Evolutionary conservation across 2,329 filamentous ascomycete species (phyloP), one percentile per base, ranked within the genome.

Genomic region (Gremmenia infestans): DNA sequence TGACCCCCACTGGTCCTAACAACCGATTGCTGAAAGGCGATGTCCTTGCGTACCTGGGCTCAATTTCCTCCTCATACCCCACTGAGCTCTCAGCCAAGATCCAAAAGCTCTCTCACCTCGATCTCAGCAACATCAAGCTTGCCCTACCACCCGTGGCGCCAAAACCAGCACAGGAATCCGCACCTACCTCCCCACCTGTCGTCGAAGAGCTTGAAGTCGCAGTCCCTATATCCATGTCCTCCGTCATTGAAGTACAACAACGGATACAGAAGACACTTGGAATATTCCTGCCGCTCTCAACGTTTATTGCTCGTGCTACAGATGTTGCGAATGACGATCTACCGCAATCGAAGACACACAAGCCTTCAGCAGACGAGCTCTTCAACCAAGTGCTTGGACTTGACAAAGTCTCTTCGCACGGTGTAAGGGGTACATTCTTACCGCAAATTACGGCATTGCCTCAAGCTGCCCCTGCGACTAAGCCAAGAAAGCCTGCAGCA

Each of bases 11-110:
- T 19, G 94, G 94, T 23, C 94, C 94, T 32, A 86, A 86, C 67
- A 91, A 92, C 56, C 86, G 94, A 59, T 78, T 99, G 53, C 81
- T 99, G 60, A 99, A 99, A 80, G 94, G 94, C 54, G 94, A 99
- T 70, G 87, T 99, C 6, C 83, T 99, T 53, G 92, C 91, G 48
- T 94, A 93, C 72, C 74, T 97, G 15, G 94, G 94, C 60, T 78
- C 80, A 64, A 90, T 97, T 67, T 78, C 86, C 58, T 77, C 85
- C 60, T 79, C 85, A 57, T 88, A 89, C 63, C 88, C 93, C 2
- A 80, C 82, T 22, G 78, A 84, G 59, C 81, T 91, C 64, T 88
- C 89, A 54, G 77, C 81, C 56, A 85, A 83, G 52, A 86, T 96
- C 69, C 78, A 83, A 58, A 87, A 91, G 72, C 83, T 94, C 49